A percentile compares a stretch with the other conserved stretches of the same genome.
Evolutionary conservation across 495 filamentous ascomycete genomes (phyloP).

Genomic region (Paragyromitra xinjiangensis): DNA sequence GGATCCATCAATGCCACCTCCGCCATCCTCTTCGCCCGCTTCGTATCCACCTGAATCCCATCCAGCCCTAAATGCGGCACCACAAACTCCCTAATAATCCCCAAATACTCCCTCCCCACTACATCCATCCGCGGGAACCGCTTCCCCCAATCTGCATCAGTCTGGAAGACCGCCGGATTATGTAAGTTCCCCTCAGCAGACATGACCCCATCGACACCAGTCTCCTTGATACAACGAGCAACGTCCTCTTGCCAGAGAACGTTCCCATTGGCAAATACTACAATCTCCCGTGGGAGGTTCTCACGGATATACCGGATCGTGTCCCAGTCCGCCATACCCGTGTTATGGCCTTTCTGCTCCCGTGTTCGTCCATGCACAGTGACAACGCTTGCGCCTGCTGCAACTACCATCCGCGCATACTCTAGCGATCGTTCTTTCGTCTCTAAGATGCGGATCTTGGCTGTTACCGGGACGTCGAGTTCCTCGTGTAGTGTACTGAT

Average conservation of each 20-base stretch:
- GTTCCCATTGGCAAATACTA: constrained; percentile 97
- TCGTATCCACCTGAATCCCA: constrained; percentile 46
- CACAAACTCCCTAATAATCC: constrained; percentile 82
- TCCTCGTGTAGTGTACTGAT: constrained; percentile 78
- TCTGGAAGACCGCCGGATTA: constrained; percentile 88
- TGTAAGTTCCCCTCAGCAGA: constrained; percentile 92
- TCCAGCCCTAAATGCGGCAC: constrained; percentile 69
- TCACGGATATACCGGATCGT: constrained; percentile 83
- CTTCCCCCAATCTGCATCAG: constrained; percentile 85
- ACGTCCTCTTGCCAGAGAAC: constrained; percentile 84
- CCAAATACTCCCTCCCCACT: constrained; percentile 84
- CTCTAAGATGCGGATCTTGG: constrained; percentile 92
- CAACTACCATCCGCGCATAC: constrained; percentile 88
- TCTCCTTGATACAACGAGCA: constrained; percentile 78
- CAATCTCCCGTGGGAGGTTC: constrained; percentile 82
- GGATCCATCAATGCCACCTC: constrained; percentile 66
- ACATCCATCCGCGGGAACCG: constrained; percentile 92
- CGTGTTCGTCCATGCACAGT: constrained; percentile 88
- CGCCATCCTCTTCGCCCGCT: constrained; percentile 59
- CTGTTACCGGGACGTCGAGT: constrained; percentile 82
- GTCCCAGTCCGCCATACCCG: constrained; percentile 90
- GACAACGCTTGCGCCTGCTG: constrained; percentile 88
- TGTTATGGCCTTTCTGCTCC: constrained; percentile 96
- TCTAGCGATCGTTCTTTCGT: constrained; percentile 83
- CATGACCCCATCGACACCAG: constrained; percentile 93